Evolutionary conservation across 148 eudicot species (phyloP).

Genomic region (Nyssa sinensis): DNA sequence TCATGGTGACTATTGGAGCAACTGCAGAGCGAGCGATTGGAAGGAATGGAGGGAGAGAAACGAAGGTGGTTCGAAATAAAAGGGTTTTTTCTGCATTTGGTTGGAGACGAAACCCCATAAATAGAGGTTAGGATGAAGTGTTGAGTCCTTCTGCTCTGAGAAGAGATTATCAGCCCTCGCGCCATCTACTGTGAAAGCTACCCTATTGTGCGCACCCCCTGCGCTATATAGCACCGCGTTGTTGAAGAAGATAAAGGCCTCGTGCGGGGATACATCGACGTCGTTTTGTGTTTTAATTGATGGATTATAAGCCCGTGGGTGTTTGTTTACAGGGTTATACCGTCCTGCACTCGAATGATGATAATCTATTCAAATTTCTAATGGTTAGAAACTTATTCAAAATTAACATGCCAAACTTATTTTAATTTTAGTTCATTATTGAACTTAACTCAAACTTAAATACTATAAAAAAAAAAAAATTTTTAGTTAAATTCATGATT

Average conservation of each 20-base stretch:
- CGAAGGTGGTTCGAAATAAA: constrained; percentile 4
- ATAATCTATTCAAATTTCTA: too few species aligned
- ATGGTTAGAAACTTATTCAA: too few species aligned
- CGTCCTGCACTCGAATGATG: too few species aligned
- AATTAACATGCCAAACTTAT: too few species aligned
- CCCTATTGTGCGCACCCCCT: constrained; percentile 6
- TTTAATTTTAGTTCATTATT: too few species aligned
- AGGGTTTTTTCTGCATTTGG: constrained; percentile 4
- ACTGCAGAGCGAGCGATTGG: constrained; percentile 29
- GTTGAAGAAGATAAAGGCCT: neutral
- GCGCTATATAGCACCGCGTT: neutral
- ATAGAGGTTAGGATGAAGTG: constrained; percentile 16
- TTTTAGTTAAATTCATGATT: too few species aligned
- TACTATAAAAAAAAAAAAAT: too few species aligned
- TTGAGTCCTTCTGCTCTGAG: constrained; percentile 13
- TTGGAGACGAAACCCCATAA: constrained; percentile 1
- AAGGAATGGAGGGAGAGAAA: constrained; percentile 13
- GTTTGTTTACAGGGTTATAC: neutral
- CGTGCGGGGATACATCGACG: neutral
- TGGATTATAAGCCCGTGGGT: too few species aligned
- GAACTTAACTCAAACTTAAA: too few species aligned
- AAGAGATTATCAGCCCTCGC: constrained; percentile 14
- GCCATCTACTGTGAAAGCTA: constrained; percentile 14
- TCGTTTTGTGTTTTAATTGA: neutral
- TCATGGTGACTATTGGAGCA: constrained; percentile 21